phyloP scores from a whole-genome alignment of 768 basidiomycete genomes.

The Lepiota brunneoincarnata region DNA sequence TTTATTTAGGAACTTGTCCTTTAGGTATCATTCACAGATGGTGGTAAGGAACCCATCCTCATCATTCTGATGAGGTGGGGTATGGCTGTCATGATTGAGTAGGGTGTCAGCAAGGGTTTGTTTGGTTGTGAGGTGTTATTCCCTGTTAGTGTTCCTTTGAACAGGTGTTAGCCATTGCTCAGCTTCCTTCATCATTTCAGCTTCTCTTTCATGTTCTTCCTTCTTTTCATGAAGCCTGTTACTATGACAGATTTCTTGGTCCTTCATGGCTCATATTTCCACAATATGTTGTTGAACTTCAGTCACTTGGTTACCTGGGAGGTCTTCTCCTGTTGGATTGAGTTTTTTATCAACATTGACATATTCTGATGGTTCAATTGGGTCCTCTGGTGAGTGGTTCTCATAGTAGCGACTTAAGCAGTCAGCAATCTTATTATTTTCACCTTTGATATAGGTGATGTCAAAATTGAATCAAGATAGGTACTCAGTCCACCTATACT shows the following conservation, averaged over 20 bases:
- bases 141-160: too few relatives aligned
- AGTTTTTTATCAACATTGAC: conserved; percentile 18
- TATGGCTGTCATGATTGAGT: too few relatives aligned
- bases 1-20: conserved; percentile 10
- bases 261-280: conserved; percentile 12
- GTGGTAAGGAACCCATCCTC: too few relatives aligned
- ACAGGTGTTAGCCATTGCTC: too few relatives aligned
- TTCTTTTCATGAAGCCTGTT: conserved; percentile 8
- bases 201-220: conserved; percentile 5
- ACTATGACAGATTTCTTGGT: conserved; percentile 3
- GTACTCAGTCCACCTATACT: conserved; percentile 28
- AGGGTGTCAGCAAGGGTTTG: too few relatives aligned
- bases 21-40: too few relatives aligned
- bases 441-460: conserved; percentile 27
- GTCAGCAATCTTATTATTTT: conserved; percentile 26
- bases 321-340: conserved; percentile 18
- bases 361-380: conserved; percentile 17
- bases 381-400: conserved; percentile 17
- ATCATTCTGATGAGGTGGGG: too few relatives aligned
- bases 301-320: conserved; percentile 10
- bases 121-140: too few relatives aligned
- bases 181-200: conserved; percentile 12
- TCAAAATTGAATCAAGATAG: conserved; percentile 24
- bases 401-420: conserved; percentile 28
- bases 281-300: conserved; percentile 14